phyloP scores from a whole-genome alignment of 495 filamentous ascomycete genomes.

The Penicillium parvum region DNA sequence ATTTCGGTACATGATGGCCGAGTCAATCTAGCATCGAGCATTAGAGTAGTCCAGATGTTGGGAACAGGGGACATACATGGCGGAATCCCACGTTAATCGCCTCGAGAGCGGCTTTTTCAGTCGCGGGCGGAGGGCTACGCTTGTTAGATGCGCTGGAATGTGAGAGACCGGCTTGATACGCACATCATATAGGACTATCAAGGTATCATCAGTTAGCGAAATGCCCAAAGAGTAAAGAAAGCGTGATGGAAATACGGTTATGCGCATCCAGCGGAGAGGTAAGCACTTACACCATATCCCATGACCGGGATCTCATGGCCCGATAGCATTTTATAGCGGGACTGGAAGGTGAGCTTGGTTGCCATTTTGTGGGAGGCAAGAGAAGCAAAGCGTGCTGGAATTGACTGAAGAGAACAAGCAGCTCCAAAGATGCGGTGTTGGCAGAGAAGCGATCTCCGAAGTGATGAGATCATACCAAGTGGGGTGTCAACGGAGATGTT shows the following conservation, averaged over 20 bases:
- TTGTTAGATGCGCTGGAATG: constrained; percentile 3
- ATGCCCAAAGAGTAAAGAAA: background rate
- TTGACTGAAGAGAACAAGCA: constrained; percentile 1
- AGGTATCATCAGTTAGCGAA: constrained; percentile 1
- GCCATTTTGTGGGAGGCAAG: constrained; percentile 20
- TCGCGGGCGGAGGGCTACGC: constrained; percentile 44
- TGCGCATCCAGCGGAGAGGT: background rate
- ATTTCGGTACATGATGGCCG: constrained; percentile 53
- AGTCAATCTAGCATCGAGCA: constrained; percentile 47
- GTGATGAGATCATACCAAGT: constrained; percentile 21
- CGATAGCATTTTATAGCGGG: constrained; percentile 55
- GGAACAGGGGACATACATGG: constrained; percentile 25
- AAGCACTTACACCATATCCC: constrained; percentile 64
- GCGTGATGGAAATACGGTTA: background rate
- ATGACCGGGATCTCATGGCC: constrained; percentile 73
- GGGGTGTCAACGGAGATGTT: constrained; percentile 8
- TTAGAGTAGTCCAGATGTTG: background rate
- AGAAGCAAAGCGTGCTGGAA: background rate
- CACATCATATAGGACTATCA: constrained; percentile 72
- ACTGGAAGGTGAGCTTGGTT: constrained; percentile 22
- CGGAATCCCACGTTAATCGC: constrained; percentile 68
- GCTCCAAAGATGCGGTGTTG: background rate
- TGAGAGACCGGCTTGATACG: background rate
- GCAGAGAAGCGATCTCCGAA: background rate
- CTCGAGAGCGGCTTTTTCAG: constrained; percentile 53